Base-by-base conservation (phyloP, 345 rosid genomes). In the Cardamine occulta region DNA sequence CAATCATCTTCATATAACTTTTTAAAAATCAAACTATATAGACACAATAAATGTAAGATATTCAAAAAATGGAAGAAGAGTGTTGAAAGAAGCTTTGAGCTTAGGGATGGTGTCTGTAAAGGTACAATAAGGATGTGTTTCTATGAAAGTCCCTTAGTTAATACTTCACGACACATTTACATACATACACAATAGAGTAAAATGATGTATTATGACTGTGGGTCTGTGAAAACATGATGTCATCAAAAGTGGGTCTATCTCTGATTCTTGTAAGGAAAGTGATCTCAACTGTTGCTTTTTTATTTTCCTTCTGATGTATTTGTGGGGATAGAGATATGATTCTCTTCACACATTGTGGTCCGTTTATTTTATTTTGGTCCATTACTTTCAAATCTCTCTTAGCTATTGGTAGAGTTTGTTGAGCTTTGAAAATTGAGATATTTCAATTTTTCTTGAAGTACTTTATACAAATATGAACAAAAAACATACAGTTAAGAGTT, bases 1-100 rank as follows among this genome's bases (percentile, higher is more conserved):
- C 56, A 66, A 32, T 18, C 4, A 24, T 63, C 52, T 40, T 26
- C 23, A 47, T 24, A 35, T 57, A 34, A 14, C 42, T 19, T 74
- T 24, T 23, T 31, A 7, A 8, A 8, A 1, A 56, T 1, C 6
- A 64, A 54, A 29, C 21, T 23, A 44, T n/a, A 24, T 42, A 51
- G 63, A 55, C 21, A 57, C 73, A 66, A 66, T 72, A 58, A 72
- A 78, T 65, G 70, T 54, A 32, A 32, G 73, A 72, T 72, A 7
- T 72, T 49, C 55, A 35, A 28, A 15, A 77, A 15, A 58, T 29
- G 34, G 76, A 74, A 79, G 74, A 73, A 70, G 70, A 54, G 74
- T 72, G 73, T 66, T 66, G 81, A 72, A 66, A 66, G 67, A 76
- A 59, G 86, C 82, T 78, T 86, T 82, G 63, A 86, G 79, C 76